A percentile compares a stretch with the other conserved stretches of the same genome.
Conservation (phyloP, 2,329 filamentous ascomycete genomes). For the Ophioceras dolichostomum region DNA sequence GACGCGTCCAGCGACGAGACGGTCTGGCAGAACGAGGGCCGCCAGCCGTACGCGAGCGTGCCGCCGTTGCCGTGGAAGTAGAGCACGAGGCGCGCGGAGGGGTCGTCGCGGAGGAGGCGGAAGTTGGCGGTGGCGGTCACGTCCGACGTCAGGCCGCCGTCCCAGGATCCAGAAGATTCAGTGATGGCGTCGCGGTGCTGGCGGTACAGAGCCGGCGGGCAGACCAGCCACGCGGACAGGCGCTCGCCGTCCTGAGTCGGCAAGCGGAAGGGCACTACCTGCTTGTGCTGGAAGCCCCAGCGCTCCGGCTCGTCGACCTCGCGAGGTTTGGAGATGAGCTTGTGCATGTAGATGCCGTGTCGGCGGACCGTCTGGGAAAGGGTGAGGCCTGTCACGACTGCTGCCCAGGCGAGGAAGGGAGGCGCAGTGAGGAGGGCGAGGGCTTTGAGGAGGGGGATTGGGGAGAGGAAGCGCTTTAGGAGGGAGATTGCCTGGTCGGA, state of each 20-base stretch:
- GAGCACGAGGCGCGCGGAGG: slow-evolving; percentile 28
- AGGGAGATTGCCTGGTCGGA: not conserved
- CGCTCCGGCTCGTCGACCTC: slow-evolving; percentile 59
- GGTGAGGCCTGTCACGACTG: not conserved
- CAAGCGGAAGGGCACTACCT: slow-evolving; percentile 77
- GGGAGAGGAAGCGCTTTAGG: too few species aligned
- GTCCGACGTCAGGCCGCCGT: slow-evolving; percentile 40
- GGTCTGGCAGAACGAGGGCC: slow-evolving; percentile 42
- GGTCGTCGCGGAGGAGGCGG: slow-evolving; percentile 29
- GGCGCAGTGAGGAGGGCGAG: not conserved
- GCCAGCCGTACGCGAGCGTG: slow-evolving; percentile 40
- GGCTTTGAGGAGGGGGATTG: not conserved
- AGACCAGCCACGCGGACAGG: slow-evolving; percentile 82
- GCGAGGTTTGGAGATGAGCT: slow-evolving; percentile 53
- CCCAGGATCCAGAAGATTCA: too few species aligned
- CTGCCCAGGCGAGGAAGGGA: not conserved
- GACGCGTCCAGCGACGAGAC: slow-evolving; percentile 20
- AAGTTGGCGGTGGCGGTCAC: slow-evolving; percentile 17
- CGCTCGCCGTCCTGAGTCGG: slow-evolving; percentile 62
- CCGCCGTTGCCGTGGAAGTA: slow-evolving; percentile 44
- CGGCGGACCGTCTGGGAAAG: slow-evolving; percentile 54
- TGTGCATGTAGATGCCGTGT: slow-evolving; percentile 77
- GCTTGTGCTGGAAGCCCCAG: slow-evolving; percentile 78
- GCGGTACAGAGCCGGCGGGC: slow-evolving; percentile 66
- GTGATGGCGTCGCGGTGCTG: slow-evolving; percentile 58